Conservation (phyloP, 2,329 filamentous ascomycete species). For the Sclerotinia spermophila region DNA sequence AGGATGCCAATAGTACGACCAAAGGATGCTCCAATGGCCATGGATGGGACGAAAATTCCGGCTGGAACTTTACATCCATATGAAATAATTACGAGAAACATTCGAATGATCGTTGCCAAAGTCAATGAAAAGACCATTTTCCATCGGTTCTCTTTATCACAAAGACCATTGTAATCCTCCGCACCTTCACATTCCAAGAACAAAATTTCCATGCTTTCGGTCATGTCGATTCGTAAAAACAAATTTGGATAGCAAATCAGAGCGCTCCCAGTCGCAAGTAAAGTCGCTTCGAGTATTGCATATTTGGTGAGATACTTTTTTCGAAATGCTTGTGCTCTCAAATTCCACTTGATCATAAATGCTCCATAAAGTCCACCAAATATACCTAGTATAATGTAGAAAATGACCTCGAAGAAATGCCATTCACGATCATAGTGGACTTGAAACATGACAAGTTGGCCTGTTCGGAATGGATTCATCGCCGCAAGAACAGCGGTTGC, state of each 20-base stretch:
- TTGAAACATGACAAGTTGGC: conserved; percentile 98
- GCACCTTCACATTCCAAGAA: conserved; percentile 89
- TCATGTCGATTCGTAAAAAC: conserved; percentile 96
- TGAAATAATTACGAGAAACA: conserved; percentile 86
- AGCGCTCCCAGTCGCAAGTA: conserved; percentile 79
- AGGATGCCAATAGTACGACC: conserved; percentile 92
- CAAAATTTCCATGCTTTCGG: conserved; percentile 97
- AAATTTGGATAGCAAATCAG: conserved; percentile 96
- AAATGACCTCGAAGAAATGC: conserved; percentile 96
- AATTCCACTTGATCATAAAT: conserved; percentile 97
- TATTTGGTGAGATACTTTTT: conserved; percentile 87
- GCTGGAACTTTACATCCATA: conserved; percentile 98
- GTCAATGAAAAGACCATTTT: conserved; percentile 74
- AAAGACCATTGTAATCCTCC: conserved; percentile 86
- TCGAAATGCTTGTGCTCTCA: conserved; percentile 84
- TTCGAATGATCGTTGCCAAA: conserved; percentile 75
- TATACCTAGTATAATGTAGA: conserved; percentile 85
- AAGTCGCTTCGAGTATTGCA: conserved; percentile 79
- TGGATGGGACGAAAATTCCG: conserved; percentile 96
- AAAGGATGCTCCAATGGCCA: conserved; percentile 94
- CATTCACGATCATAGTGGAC: conserved; percentile 92
- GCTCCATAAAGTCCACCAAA: conserved; percentile 95
- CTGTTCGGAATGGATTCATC: conserved; percentile 97
- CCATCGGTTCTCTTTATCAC: conserved; percentile 72
- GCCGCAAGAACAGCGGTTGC: conserved; percentile 88